phyloP scores from a whole-genome alignment of 768 basidiomycete genomes.

The Goffeauzyma gilvescens region DNA sequence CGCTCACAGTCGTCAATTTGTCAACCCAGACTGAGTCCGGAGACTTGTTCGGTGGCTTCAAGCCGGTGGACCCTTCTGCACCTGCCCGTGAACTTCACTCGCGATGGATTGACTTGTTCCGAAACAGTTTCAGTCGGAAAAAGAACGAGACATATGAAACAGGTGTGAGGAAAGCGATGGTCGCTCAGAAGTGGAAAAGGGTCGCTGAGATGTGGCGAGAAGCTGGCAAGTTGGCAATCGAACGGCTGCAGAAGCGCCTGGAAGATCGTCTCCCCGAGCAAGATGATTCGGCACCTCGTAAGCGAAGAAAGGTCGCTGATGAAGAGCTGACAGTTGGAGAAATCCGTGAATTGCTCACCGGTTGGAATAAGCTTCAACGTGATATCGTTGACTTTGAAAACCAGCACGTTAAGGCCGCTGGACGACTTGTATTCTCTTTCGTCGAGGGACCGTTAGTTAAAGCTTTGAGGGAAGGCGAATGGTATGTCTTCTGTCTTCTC shows the following conservation, averaged over 20 bases:
- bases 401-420: slow-evolving; percentile 63
- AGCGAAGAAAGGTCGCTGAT: slow-evolving; percentile 45
- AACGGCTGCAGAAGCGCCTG: slow-evolving; percentile 36
- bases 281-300: slow-evolving; percentile 16
- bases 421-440: slow-evolving; percentile 82
- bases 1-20: slow-evolving; percentile 73
- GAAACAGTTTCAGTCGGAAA: slow-evolving; percentile 66
- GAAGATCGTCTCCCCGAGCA: slow-evolving; percentile 7
- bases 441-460: slow-evolving; percentile 90
- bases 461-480: slow-evolving; percentile 70
- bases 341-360: slow-evolving; percentile 16
- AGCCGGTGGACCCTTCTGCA: slow-evolving; percentile 74
- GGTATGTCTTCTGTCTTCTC: slow-evolving; percentile 40
- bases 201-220: slow-evolving; percentile 58
- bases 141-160: slow-evolving; percentile 75
- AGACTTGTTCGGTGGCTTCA: slow-evolving; percentile 84
- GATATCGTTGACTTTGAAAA: slow-evolving; percentile 65
- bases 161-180: slow-evolving; percentile 60
- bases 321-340: slow-evolving; percentile 13
- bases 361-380: slow-evolving; percentile 50
- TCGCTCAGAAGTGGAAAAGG: slow-evolving; percentile 67
- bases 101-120: slow-evolving; percentile 62
- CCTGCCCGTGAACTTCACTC: slow-evolving; percentile 53
- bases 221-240: slow-evolving; percentile 25
- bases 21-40: slow-evolving; percentile 92